Base-by-base conservation (phyloP, 108 stramenopile species). In the Cyclotella kingstonii region DNA sequence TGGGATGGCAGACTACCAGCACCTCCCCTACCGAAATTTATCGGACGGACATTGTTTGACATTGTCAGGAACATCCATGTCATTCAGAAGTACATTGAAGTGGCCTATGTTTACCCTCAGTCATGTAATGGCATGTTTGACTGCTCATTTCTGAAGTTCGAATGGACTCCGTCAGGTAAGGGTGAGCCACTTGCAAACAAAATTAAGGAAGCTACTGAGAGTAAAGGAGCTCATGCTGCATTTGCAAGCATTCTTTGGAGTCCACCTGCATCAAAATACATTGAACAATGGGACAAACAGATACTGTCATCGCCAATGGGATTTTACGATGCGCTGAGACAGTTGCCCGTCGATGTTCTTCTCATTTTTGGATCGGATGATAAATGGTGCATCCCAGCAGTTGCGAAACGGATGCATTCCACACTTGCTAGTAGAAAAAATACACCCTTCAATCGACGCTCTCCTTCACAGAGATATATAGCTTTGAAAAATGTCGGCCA, bases 191-290 rank as follows among this genome's bases (percentile, higher is more conserved):
- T 60, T 22, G 40, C 64, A 40, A 55, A 55, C 8, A 63, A 59
- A 26, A 91, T 91, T 60, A 75, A 83, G 33, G 83, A 28, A 45
- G 83, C 80, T 38, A 91, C 90, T 9, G 80, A 86, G 38, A 77
- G 80, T 14, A 66, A 82, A n/a, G 90, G 90, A n/a, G 90, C 84
- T 10, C 90, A 91, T 60, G 90, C 90, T 3, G 90, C 90, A 22
- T 91, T 91, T 75, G 83, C 90, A 17, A 81, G 79, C 10, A 91
- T 91, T 44, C 35, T 91, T 31, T 91, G 81, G 79, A 84, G 84
- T 18, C 69, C 86, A 21, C 90, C 86, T 10, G 61, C 85, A 0
- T 68, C 70, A 26, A 9, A 14, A 5, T 12, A 41, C 38, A 8
- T 1, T 30, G 21, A 41, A 60, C 35, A 41, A 15, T 23, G 38